These are phyloP conservation scores for Cenchrus fungigraminus DNA, from an alignment of 176 grass and related monocot species.

Conservation along the genomic window DNA sequence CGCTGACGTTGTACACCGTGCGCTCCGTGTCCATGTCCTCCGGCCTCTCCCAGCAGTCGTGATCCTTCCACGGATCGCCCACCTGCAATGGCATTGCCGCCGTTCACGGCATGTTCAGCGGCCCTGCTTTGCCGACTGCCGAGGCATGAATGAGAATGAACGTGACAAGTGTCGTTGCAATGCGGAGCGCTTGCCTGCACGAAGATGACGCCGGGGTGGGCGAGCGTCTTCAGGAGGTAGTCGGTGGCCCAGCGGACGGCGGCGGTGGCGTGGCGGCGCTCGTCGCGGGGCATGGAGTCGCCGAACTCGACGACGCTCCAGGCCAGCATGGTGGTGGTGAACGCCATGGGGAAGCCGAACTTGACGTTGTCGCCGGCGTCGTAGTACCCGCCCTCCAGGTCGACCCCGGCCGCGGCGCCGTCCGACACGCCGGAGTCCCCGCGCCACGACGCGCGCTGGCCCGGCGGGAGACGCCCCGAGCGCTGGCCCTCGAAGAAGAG, in stretches of 20 bases:
- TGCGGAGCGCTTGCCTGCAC: conserved; percentile 56
- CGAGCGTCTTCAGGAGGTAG: conserved; percentile 91
- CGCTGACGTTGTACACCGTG: conserved; percentile 86
- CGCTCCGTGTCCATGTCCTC: conserved; percentile 95
- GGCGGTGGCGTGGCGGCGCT: conserved; percentile 54
- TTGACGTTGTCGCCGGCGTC: conserved; percentile 97
- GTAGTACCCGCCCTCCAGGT: conserved; percentile 87
- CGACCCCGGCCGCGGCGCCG: conserved; percentile 62
- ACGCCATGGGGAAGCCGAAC: conserved; percentile 95
- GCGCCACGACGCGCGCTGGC: conserved; percentile 69
- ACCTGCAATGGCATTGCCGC: conserved; percentile 60
- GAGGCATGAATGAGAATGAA: background rate
- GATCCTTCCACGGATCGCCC: conserved; percentile 79
- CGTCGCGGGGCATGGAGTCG: conserved; percentile 63
- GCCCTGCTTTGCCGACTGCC: background rate
- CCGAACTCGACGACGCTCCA: conserved; percentile 91
- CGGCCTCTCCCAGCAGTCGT: conserved; percentile 86
- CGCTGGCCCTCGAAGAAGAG: conserved; percentile 94
- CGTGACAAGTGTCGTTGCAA: background rate
- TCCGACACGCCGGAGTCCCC: conserved; percentile 74
- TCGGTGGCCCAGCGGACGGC: conserved; percentile 84
- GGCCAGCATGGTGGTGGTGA: conserved; percentile 91
- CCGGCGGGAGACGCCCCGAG: conserved; percentile 62
- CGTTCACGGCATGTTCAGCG: background rate
- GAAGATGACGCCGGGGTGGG: conserved; percentile 74